Evolutionary conservation across 208 protist genomes (phyloP).

Genomic region (Kentomonas sorsogonicus): DNA sequence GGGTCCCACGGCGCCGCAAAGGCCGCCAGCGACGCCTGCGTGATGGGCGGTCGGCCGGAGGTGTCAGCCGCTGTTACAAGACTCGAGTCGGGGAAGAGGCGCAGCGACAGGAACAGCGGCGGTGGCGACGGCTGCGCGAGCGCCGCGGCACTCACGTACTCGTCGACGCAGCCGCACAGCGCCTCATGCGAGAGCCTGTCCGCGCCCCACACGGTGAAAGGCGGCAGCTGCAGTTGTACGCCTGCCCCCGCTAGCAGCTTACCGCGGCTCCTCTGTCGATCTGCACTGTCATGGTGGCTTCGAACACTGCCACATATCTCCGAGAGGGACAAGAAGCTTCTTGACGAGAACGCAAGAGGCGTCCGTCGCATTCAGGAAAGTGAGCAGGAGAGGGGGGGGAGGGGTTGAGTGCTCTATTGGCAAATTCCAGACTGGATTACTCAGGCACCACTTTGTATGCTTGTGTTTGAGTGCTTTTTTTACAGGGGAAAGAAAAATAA

Average conservation of each 20-base stretch:
- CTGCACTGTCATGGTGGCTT: too few species aligned
- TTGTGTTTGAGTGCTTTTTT: too few species aligned
- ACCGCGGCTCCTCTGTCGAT: too few species aligned
- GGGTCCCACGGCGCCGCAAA: conserved; percentile 34
- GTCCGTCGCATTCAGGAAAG: too few species aligned
- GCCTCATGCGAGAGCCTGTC: conserved; percentile 5
- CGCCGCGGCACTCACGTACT: conserved; percentile 15
- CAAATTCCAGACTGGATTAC: too few species aligned
- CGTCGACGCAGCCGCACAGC: conserved; percentile 19
- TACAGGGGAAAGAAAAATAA: too few species aligned
- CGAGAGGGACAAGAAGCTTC: background rate
- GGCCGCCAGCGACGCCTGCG: conserved; percentile 21
- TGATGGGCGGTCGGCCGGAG: conserved; percentile 1
- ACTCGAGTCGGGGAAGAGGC: conserved; percentile 45
- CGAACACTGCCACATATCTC: too few species aligned
- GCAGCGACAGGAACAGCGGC: conserved; percentile 28
- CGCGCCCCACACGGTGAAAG: conserved; percentile 29
- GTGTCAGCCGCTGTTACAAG: background rate
- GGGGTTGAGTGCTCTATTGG: too few species aligned
- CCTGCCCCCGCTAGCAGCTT: too few species aligned
- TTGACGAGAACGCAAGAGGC: too few species aligned
- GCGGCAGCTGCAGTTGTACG: conserved; percentile 41
- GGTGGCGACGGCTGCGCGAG: background rate
- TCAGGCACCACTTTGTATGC: too few species aligned
- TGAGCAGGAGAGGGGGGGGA: too few species aligned